Evolutionary conservation across 2,329 filamentous ascomycete species (phyloP), one percentile per base, ranked within the genome.

Genomic region (Hymenoscyphus albidus): DNA sequence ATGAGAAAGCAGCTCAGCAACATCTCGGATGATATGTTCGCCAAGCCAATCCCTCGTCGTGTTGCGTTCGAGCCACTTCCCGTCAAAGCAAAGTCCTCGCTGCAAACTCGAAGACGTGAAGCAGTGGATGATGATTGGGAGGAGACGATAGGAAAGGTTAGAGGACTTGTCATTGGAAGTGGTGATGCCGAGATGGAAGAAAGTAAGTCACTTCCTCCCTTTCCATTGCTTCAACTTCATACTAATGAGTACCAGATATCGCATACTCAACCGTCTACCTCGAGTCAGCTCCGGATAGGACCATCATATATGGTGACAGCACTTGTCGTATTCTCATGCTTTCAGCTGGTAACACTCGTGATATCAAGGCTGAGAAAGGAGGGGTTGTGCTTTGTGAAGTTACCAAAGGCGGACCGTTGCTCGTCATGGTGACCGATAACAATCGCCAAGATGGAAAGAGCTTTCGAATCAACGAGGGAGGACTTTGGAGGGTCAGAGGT

Each of bases 191-290:
- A 70, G 10, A 27, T 59, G 0, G 66, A 68, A 38, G 69, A 72
- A 48, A 72, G 71, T 72, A 66, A 63, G 66, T 69, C 13, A 12
- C 27, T 31, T 9, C 9, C 7, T 60, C 22, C 14, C 6, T 32
- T n/a, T 38, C 10, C 14, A 6, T 35, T 16, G 51, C 18, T 44
- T 18, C 42, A 12, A 39, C 32, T 42, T 14, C 13, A 48, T 38
- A 5, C 4, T 16, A 54, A 54, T 27, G 18, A 27, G 18, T 2
- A 6, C 18, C n/a, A 72, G 71, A 71, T 7, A 55, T 72, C 13
- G 71, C 71, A 2, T 72, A 68, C 44, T 71, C 71, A 10, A 44
- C 68, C 4, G 18, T 60, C 4, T 70, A 72, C 40, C 61, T 72
- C 18, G 27, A 31, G 39, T 56, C 63, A 2, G 54, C 59, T 5